These are phyloP conservation scores for Talaromyces ruber DNA, from an alignment of 495 filamentous ascomycete species.

Conservation along the genomic window DNA sequence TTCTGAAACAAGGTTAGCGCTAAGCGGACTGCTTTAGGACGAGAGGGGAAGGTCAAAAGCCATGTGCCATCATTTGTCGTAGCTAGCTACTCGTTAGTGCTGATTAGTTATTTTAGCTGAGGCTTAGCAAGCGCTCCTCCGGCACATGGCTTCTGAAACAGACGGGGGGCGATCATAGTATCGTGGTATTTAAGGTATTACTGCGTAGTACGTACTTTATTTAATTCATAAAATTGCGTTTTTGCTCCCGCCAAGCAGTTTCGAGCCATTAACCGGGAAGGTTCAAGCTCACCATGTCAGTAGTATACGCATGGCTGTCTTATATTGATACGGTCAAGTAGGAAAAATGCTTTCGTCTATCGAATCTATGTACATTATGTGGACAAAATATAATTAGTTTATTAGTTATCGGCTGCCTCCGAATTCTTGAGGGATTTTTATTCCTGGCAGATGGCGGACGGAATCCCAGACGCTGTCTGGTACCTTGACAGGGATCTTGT, in stretches of 20 bases:
- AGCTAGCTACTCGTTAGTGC: too few relatives aligned
- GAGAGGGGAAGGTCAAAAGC: not conserved
- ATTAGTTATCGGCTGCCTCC: not conserved
- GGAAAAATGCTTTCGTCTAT: not conserved
- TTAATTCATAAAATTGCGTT: not conserved
- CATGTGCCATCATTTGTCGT: not conserved
- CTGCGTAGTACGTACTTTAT: not conserved
- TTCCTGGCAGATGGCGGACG: conserved; percentile 46
- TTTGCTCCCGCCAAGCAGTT: not conserved
- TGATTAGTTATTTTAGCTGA: not conserved
- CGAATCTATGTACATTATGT: not conserved
- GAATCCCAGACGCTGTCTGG: conserved; percentile 81
- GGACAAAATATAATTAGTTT: not conserved
- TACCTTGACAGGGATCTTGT: conserved; percentile 76
- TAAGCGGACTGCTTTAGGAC: not conserved
- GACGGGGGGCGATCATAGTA: not conserved
- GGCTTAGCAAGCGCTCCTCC: not conserved
- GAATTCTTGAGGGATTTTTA: conserved; percentile 1
- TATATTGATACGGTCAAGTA: not conserved
- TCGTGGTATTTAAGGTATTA: not conserved
- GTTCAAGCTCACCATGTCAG: not conserved
- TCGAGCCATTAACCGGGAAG: not conserved
- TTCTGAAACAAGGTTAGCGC: too few relatives aligned
- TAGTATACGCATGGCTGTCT: not conserved
- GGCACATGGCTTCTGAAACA: not conserved